phyloP scores from a whole-genome alignment of 2,329 filamentous ascomycete genomes.

The Xylaria sp. region DNA sequence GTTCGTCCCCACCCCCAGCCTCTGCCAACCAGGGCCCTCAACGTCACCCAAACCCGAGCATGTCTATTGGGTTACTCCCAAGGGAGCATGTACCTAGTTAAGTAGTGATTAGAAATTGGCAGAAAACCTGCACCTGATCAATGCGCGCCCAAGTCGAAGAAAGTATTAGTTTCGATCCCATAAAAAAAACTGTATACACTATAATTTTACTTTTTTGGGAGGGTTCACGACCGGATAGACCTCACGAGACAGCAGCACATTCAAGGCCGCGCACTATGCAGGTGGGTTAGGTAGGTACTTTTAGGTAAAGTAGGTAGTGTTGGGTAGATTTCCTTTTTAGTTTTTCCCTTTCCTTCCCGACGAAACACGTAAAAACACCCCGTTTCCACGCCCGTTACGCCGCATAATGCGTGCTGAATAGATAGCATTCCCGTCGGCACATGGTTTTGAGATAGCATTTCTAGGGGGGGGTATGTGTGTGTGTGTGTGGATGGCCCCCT shows the following conservation, averaged over 20 bases:
- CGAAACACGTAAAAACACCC: too few species aligned
- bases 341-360: neutral
- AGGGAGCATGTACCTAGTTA: too few species aligned
- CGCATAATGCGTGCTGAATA: neutral
- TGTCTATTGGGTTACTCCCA: too few species aligned
- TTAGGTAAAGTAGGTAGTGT: neutral
- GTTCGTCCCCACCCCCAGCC: too few species aligned
- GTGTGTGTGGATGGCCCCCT: neutral
- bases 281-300: too few species aligned
- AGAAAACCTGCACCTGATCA: too few species aligned
- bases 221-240: neutral
- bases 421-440: neutral
- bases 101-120: too few species aligned
- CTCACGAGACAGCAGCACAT: neutral
- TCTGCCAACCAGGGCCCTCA: too few species aligned
- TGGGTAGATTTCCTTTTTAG: neutral
- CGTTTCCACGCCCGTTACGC: neutral
- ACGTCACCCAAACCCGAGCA: too few species aligned
- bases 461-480: neutral
- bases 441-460: neutral
- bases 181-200: neutral
- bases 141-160: neutral
- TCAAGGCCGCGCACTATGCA: neutral
- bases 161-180: neutral
- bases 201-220: neutral